Percentiles rank a stretch among this genome's conserved stretches.
Evolutionary conservation across 2,329 filamentous ascomycete species (phyloP).

Genomic region (Cladosporium colombiae): DNA sequence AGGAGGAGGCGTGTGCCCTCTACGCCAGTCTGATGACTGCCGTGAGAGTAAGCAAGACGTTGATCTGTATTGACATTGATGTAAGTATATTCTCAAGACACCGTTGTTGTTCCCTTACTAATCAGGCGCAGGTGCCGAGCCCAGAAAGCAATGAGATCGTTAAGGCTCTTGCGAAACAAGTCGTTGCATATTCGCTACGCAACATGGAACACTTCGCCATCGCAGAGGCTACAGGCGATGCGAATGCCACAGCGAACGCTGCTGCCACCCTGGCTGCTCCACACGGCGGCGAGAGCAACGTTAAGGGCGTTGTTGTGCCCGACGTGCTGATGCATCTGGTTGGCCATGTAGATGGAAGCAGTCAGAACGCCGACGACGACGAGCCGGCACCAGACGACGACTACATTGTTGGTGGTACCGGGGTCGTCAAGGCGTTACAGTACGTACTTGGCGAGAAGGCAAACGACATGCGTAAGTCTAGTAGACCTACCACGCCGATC

Average conservation of each 20-base stretch:
- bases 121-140: conserved; percentile 58
- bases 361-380: conserved; percentile 59
- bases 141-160: conserved; percentile 84
- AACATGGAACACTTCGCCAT: conserved; percentile 84
- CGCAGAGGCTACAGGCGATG: conserved; percentile 54
- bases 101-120: background rate
- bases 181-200: conserved; percentile 89
- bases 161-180: conserved; percentile 87
- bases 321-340: conserved; percentile 87
- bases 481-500: conserved; percentile 43
- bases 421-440: conserved; percentile 88
- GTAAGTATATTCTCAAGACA: conserved; percentile 36
- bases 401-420: conserved; percentile 93
- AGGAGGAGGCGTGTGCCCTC: conserved; percentile 91
- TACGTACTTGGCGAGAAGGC: conserved; percentile 86
- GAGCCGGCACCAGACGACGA: conserved; percentile 81
- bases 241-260: conserved; percentile 44
- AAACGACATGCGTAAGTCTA: conserved; percentile 39
- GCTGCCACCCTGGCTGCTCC: conserved; percentile 45
- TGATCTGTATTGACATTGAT: conserved; percentile 91
- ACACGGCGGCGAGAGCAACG: conserved; percentile 49
- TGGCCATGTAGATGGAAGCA: conserved; percentile 62
- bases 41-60: conserved; percentile 75
- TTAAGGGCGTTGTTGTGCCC: conserved; percentile 65
- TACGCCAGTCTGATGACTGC: conserved; percentile 91